Percentiles rank a stretch among this genome's conserved stretches.
Conservation (phyloP, 2,329 filamentous ascomycete genomes). For the Trichothecium sympodiale region DNA sequence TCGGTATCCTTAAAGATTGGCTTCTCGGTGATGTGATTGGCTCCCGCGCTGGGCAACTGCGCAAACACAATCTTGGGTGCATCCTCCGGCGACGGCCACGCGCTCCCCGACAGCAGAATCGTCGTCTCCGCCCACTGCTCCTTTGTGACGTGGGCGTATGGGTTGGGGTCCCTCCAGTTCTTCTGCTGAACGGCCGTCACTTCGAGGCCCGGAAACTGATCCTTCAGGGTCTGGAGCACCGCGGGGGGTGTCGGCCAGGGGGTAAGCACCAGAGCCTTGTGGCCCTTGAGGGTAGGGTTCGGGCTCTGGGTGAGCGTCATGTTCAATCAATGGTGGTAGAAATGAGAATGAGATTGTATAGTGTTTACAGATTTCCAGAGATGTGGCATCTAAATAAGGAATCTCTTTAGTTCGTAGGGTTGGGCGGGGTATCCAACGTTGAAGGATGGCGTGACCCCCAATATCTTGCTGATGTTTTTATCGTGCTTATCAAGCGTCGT, state of each 20-base stretch:
- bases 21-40: constrained; percentile 34
- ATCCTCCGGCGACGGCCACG: constrained; percentile 28
- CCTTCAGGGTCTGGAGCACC: constrained; percentile 24
- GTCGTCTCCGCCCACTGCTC: constrained; percentile 38
- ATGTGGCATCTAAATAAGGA: too few relatives aligned
- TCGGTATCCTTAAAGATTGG: constrained; percentile 39
- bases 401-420: too few relatives aligned
- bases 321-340: too few relatives aligned
- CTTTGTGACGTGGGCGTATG: constrained; percentile 13
- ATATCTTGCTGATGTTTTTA: too few relatives aligned
- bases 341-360: too few relatives aligned
- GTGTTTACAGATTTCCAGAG: too few relatives aligned
- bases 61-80: constrained; percentile 39
- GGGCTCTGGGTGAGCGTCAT: constrained; percentile 10
- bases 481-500: too few relatives aligned
- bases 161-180: constrained; percentile 16
- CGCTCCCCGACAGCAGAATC: constrained; percentile 30
- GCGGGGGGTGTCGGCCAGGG: constrained; percentile 18
- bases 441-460: too few relatives aligned
- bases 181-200: constrained; percentile 18
- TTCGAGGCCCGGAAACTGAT: constrained; percentile 31
- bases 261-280: constrained; percentile 34
- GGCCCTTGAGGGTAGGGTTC: constrained; percentile 32
- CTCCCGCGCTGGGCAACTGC: constrained; percentile 43
- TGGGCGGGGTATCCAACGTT: too few relatives aligned